phyloP scores from a whole-genome alignment of 176 grass and related monocot species.

The Zea mays region Zm-B73-REFERENCE-NAM-5.0 NC_050103.1:23266001-23266500 shows the following conservation, averaged over 20 bases:
- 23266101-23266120: constrained; percentile 10
- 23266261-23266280: constrained; percentile 80
- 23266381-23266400: constrained; percentile 24
- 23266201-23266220: not conserved
- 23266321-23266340: constrained; percentile 20
- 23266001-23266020: not conserved
- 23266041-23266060: not conserved
- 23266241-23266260: constrained; percentile 62
- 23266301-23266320: constrained; percentile 32
- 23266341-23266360: constrained; percentile 13
- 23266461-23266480: no score
- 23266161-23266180: constrained; percentile 6
- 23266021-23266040: not conserved
- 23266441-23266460: not conserved
- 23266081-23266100: not conserved
- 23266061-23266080: constrained; percentile 3
- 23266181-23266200: constrained; percentile 12
- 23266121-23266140: constrained; percentile 7
- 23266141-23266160: not conserved
- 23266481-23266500: no score
- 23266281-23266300: constrained; percentile 79
- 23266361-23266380: constrained; percentile 28
- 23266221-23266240: not conserved
- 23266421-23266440: not conserved
- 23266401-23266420: constrained; percentile 4